Percentiles rank a stretch among this genome's conserved stretches.
Conservation (phyloP, 139 green algal genomes). For the Nannochloris sp. region DNA sequence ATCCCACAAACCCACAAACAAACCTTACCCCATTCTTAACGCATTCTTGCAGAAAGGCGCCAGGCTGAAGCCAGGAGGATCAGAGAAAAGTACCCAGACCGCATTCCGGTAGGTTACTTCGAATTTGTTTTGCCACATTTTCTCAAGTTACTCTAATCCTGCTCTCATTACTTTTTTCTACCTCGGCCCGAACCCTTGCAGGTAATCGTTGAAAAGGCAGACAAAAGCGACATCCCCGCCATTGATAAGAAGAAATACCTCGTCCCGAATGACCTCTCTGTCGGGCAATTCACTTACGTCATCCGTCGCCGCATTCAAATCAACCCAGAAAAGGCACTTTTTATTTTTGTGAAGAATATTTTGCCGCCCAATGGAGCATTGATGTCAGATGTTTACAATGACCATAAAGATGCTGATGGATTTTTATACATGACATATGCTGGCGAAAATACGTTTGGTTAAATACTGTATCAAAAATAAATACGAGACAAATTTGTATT, state of each 20-base stretch:
- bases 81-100: slow-evolving; percentile 93
- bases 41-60: slow-evolving; percentile 77
- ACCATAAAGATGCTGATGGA: slow-evolving; percentile 97
- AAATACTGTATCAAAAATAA: no score
- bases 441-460: slow-evolving; percentile 85
- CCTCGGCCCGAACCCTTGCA: slow-evolving; percentile 25
- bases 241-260: slow-evolving; percentile 99
- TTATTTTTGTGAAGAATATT: slow-evolving; percentile 98
- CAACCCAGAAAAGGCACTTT: slow-evolving; percentile 94
- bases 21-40: not conserved
- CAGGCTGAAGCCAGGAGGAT: slow-evolving; percentile 88
- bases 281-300: slow-evolving; percentile 99
- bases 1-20: not conserved
- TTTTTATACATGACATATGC: slow-evolving; percentile 98
- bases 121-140: not conserved
- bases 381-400: slow-evolving; percentile 96
- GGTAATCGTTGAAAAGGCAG: slow-evolving; percentile 98
- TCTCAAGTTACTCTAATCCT: not conserved
- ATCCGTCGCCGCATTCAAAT: slow-evolving; percentile 97
- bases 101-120: slow-evolving; percentile 75
- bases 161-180: not conserved
- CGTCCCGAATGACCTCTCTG: slow-evolving; percentile 92
- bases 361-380: slow-evolving; percentile 90
- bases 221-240: slow-evolving; percentile 92
- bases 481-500: not conserved